Evolutionary conservation across 2,329 filamentous ascomycete species (phyloP).

Genomic region (Esteya vermicola): DNA sequence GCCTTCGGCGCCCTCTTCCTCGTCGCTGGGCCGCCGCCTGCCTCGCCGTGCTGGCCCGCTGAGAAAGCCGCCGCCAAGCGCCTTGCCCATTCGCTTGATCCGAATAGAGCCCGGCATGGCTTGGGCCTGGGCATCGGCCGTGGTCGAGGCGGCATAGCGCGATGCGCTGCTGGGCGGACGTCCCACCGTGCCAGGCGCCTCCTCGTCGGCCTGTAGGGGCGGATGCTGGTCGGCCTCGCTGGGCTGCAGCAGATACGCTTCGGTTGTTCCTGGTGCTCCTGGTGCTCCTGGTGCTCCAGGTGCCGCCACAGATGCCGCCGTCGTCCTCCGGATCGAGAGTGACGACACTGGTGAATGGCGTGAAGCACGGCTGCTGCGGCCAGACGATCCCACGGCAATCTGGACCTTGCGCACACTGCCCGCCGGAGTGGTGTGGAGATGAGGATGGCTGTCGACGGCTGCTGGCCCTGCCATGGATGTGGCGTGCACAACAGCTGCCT

Average conservation of each 20-base stretch:
- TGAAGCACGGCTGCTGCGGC: slow-evolving; percentile 13
- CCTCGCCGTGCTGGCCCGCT: slow-evolving; percentile 69
- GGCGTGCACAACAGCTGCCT: background rate
- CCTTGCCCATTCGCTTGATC: slow-evolving; percentile 61
- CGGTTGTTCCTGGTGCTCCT: no score
- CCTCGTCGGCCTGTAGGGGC: slow-evolving; percentile 29
- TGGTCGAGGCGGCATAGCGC: slow-evolving; percentile 9
- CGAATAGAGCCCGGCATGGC: slow-evolving; percentile 61
- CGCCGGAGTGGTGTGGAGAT: slow-evolving; percentile 40
- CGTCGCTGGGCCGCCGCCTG: slow-evolving; percentile 50
- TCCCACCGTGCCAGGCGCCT: slow-evolving; percentile 34
- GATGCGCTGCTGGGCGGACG: slow-evolving; percentile 22
- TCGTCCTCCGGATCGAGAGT: slow-evolving; percentile 15
- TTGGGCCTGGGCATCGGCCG: slow-evolving; percentile 26
- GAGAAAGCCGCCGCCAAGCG: slow-evolving; percentile 58
- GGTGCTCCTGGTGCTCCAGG: no score
- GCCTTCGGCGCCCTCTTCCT: slow-evolving; percentile 37
- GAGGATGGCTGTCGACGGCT: slow-evolving; percentile 30
- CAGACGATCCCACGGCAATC: slow-evolving; percentile 37
- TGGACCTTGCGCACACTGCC: slow-evolving; percentile 38
- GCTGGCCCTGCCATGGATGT: slow-evolving; percentile 5
- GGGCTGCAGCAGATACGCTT: no score
- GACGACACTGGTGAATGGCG: slow-evolving; percentile 23
- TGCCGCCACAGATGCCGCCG: no score
- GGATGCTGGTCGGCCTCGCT: slow-evolving; percentile 28